These are phyloP conservation scores for Cercophora samala DNA, from an alignment of 495 filamentous ascomycete genomes.

Conservation along the genomic window DNA sequence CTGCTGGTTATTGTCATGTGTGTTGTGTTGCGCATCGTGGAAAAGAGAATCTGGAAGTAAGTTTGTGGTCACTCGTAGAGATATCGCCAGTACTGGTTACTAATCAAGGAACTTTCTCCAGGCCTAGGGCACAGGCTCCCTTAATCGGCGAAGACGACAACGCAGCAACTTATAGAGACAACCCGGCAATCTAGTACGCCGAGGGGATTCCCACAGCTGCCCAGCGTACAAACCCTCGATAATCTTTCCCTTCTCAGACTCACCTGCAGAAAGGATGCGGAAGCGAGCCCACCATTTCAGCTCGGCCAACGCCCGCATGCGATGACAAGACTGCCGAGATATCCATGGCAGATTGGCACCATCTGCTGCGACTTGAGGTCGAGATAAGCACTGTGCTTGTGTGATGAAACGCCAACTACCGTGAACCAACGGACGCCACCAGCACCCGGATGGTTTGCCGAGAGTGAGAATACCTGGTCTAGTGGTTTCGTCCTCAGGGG, in stretches of 20 bases:
- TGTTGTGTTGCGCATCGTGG: not conserved
- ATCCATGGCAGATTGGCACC: not conserved
- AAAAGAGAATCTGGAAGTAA: not conserved
- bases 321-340: not conserved
- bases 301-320: not conserved
- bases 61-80: too few relatives aligned
- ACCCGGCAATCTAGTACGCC: not conserved
- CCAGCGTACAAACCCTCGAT: not conserved
- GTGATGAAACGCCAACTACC: not conserved
- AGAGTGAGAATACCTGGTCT: not conserved
- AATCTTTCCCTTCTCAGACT: not conserved
- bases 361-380: not conserved
- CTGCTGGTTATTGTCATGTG: slow-evolving; percentile 27
- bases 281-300: not conserved
- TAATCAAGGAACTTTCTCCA: not conserved
- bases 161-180: not conserved
- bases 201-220: too few relatives aligned
- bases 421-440: not conserved
- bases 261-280: not conserved
- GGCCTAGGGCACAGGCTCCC: not conserved
- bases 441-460: not conserved
- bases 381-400: not conserved
- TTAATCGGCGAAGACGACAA: not conserved
- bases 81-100: too few relatives aligned
- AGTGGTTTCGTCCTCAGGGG: not conserved